Evolutionary conservation across 352 stramenopile species (phyloP), one percentile per base, ranked within the genome.

Genomic region (Phytophthora aleatoria): DNA sequence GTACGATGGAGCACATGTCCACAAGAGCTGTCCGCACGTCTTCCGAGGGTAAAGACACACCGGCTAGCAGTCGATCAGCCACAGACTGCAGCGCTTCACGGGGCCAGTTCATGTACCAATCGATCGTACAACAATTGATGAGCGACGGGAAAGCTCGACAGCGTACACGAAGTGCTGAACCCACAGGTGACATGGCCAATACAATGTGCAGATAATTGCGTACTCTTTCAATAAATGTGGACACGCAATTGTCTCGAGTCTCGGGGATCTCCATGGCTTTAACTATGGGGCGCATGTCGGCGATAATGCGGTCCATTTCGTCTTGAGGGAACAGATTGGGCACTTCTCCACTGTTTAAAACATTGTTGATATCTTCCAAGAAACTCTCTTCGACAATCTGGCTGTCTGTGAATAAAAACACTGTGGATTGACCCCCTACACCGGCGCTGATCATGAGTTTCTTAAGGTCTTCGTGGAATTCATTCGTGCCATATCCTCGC

Each of bases 321-420:
- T 98, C 95, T 33, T 77, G 70, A 0, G 91, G 73, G 60, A 97
- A 98, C 11, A 98, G 72, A 43, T 98, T 98, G 0, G 95, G 94
- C n/a, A 99, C 94, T 69, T 99, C 94, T 9, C 96, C 96, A 26
- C 90, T 97, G 72, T 98, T 99, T 13, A 99, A 76, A n/a, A 99
- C 76, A 56, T 98, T 98, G 79, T 98, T 98, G 59, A 99, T 95
- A 59, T 99, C 95, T 62, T 99, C 96, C 5, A 99, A 73, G 57
- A 98, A 98, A 43, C 87, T 96, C 61, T 98, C 93, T 24, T 98
- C 84, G 27, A 98, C 90, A 52, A 98, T 98, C 70, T 98, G 95
- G 10, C 87, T 97, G 69, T 99, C 96, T 0, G 93, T 98, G 64
- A 99, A 98, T 0, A 99, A 69, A 61, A 98, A 98, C 0, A 97